These are phyloP conservation scores for Cudoniella acicularis DNA, from an alignment of 495 filamentous ascomycete species.

Conservation along the genomic window DNA sequence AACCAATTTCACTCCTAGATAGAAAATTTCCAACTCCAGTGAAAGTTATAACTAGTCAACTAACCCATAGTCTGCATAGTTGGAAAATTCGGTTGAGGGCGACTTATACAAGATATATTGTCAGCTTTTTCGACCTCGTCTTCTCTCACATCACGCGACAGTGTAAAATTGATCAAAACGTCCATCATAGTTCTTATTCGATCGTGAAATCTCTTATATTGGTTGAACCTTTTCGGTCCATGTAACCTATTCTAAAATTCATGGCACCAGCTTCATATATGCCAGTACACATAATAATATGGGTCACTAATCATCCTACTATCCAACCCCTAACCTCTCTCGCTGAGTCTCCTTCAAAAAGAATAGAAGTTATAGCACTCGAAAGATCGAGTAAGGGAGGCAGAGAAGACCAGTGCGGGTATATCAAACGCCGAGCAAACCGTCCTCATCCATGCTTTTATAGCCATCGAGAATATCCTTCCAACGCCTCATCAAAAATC, in stretches of 20 bases:
- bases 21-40: too few species aligned
- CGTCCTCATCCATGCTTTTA: constrained; percentile 4
- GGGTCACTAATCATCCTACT: background rate
- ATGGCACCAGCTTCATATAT: background rate
- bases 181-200: background rate
- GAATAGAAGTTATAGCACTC: background rate
- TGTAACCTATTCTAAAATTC: background rate
- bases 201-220: background rate
- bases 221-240: background rate
- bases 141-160: too few species aligned
- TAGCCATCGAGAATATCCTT: background rate
- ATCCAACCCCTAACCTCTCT: background rate
- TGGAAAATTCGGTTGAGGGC: too few species aligned
- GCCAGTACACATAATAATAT: background rate
- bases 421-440: constrained; percentile 6
- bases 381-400: background rate
- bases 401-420: constrained; percentile 3
- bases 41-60: too few species aligned
- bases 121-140: background rate
- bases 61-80: too few species aligned
- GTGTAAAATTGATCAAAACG: background rate
- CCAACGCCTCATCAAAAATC: background rate
- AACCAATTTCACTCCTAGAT: too few species aligned
- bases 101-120: too few species aligned
- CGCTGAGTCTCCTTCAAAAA: background rate